phyloP scores from a whole-genome alignment of 305 asterid genomes.

The Fraxinus xanthoxyloides region DNA sequence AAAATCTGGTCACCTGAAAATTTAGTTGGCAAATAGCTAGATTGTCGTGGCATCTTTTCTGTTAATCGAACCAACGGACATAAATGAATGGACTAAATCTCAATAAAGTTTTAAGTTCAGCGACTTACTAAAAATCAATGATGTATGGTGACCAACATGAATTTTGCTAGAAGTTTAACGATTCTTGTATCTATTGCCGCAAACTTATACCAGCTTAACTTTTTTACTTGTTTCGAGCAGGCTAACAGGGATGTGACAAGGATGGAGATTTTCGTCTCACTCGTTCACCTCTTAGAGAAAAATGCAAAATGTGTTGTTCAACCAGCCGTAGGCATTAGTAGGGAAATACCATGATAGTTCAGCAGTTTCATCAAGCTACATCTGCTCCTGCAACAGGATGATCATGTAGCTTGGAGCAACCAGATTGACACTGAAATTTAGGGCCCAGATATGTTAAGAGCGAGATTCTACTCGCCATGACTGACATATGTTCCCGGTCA shows the following conservation, averaged over 20 bases:
- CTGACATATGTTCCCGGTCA: slow-evolving; percentile 37
- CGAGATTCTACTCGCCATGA: slow-evolving; percentile 42
- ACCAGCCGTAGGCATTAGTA: background rate
- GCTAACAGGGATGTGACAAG: slow-evolving; percentile 49
- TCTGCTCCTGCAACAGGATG: background rate
- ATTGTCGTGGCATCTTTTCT: background rate
- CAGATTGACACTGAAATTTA: background rate
- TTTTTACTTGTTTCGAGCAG: slow-evolving; percentile 21
- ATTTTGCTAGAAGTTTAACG: background rate
- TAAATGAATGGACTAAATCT: background rate
- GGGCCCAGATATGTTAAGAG: slow-evolving; percentile 49
- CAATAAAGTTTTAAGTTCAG: background rate
- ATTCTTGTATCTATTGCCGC: background rate
- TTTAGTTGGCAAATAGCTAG: background rate
- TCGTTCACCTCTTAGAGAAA: slow-evolving; percentile 43
- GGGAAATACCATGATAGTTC: slow-evolving; percentile 28
- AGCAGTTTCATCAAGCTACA: background rate
- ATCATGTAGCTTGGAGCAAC: background rate
- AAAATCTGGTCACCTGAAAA: background rate
- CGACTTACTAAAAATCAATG: background rate
- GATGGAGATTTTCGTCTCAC: slow-evolving; percentile 46
- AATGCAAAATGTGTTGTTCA: slow-evolving; percentile 23
- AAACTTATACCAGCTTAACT: background rate
- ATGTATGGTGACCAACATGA: background rate
- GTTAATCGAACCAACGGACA: background rate